Base-by-base conservation (phyloP, 1,284 basidiomycete genomes). In the Erythrobasidium hasegawianum region DNA sequence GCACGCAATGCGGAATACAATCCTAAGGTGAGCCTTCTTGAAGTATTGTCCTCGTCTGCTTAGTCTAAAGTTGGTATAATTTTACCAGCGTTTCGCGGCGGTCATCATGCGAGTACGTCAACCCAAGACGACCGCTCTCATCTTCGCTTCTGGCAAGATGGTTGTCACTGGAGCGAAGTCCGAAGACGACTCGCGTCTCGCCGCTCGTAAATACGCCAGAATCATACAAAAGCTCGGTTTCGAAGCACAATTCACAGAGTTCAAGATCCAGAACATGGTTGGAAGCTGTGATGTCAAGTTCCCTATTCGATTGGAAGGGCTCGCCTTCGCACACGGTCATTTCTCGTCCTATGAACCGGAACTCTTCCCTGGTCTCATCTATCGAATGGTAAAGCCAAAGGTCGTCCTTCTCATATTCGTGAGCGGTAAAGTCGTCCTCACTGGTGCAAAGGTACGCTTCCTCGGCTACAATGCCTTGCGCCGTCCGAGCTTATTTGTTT, bases 101-200 rank as follows among this genome's bases (percentile, higher is more conserved):
- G 96, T 98, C 71, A 98, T 98, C 80, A 98, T 99, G 96, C 91
- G 96, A 80, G 98, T 99, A 77, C 92, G 96, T 74, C 95, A 98
- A 75, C 96, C 96, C 66, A 98, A 98, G 83, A 99, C 96, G 66
- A 98, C 96, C 45, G 96, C 96, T 11, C 86, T 99, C 71, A 98
- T 98, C 79, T 98, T 99, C 79, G 96, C 96, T 29, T 97, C 93
- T 60, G 96, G 96, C 77, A 98, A 98, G 85, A 98, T 99, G 91
- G 96, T 98, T 77, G 95, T 97, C 68, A 98, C 96, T 24, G 96
- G 96, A 78, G 96, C 96, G 62, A 98, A 98, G 84, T 92, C 89
- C 39, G 96, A 99, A 80, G 96, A 98, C 78, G 95, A 98, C 77
- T 94, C 91, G 73, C 86, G 94, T 64, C 81, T 99, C 65, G 96